Base-by-base conservation (phyloP, 441 rosid genomes). In the Eugenia klotzschiana region DNA sequence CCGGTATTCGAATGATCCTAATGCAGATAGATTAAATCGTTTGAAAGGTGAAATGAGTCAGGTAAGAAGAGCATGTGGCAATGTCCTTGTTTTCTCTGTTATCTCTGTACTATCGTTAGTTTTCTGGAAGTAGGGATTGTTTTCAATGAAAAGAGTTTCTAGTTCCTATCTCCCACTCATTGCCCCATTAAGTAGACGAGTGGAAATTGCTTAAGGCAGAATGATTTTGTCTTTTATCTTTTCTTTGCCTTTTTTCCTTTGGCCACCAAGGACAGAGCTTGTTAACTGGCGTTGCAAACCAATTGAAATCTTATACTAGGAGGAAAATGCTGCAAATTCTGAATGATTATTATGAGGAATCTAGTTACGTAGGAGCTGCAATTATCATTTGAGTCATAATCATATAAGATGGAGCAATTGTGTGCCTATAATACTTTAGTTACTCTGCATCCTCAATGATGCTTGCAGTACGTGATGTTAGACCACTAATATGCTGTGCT, bases 11-110 rank as follows among this genome's bases (percentile, higher is more conserved):
- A 91, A 82, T 64, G 98, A 96, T 83, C 98, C 98, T 2, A 94
- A 93, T 91, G 97, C 98, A 8, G 98, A 96, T 83, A 89, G 95
- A 90, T 89, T 96, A 27, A 93, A 93, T 83, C 90, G 98, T 86
- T 89, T 95, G 26, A 94, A 93, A 88, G 97, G 95, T 82, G 98
- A 95, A 95, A 93, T 96, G 98, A 91, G 90, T 84, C 98, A 95
- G 96, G 99, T 96, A 88, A 60, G 79, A 33, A 33, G 25, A 18
- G 46, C 46, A 69, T 37, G 22, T 69, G 46, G 77, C 25, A 37
- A 10, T 20, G 46, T 37, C 77, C 46, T 33, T 20, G 25, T 11
- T 69, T 69, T 46, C 77, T 20, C 25, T 64, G 77, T 64, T 64
- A 8, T 37, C 46, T 69, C 15, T 0, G 25, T 37, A 33, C 22